phyloP scores from a whole-genome alignment of 2,329 filamentous ascomycete species.

The Ophiostoma perfectum region DNA sequence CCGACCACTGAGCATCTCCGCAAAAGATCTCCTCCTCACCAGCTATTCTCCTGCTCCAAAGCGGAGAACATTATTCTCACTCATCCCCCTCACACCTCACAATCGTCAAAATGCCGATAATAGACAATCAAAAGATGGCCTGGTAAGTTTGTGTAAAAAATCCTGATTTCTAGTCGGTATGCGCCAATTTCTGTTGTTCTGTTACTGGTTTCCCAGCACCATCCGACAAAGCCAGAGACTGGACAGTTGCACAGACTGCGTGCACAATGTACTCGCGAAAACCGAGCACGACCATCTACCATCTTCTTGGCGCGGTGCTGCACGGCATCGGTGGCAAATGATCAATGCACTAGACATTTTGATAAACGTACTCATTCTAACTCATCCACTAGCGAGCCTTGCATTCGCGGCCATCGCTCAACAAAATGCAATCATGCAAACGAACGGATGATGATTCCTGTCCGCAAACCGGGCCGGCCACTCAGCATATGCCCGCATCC shows the following conservation, averaged over 20 bases:
- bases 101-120: slow-evolving; percentile 53
- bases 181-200: not conserved
- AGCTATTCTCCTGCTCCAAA: not conserved
- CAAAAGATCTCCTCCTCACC: not conserved
- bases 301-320: too few species aligned
- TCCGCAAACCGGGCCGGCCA: slow-evolving; percentile 66
- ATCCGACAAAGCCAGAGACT: not conserved
- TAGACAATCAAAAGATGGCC: slow-evolving; percentile 67
- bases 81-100: not conserved
- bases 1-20: not conserved
- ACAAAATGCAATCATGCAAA: slow-evolving; percentile 66
- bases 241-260: not conserved
- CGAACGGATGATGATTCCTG: slow-evolving; percentile 63
- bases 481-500: slow-evolving; percentile 65
- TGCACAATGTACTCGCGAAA: not conserved
- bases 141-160: slow-evolving; percentile 49
- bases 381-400: slow-evolving; percentile 53
- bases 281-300: too few species aligned
- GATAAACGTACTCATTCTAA: not conserved
- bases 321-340: too few species aligned
- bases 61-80: not conserved
- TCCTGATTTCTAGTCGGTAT: not conserved
- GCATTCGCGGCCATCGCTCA: slow-evolving; percentile 69
- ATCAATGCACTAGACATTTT: too few species aligned
- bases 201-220: not conserved